Evolutionary conservation across 495 filamentous ascomycete genomes (phyloP), one percentile per base, ranked within the genome.

Genomic region (Echria macrotheca): DNA sequence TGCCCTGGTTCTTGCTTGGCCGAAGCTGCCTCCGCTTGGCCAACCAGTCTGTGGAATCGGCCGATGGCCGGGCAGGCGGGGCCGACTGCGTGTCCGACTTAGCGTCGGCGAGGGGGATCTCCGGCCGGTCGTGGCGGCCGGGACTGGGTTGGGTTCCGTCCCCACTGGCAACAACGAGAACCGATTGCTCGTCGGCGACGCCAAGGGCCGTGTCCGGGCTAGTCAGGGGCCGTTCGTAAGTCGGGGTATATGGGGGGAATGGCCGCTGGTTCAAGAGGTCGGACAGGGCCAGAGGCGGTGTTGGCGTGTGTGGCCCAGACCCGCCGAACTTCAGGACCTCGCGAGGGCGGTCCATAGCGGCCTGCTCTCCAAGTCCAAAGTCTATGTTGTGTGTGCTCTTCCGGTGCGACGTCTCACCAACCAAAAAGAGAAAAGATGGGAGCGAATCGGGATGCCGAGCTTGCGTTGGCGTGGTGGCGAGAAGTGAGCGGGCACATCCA

Each of bases 1-100:
- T 63, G 22, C 58, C 58, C 22, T 56, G 49, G 22, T 61, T 58
- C 25, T 37, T 48, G 15, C 60, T 53, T 4, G 62, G 62, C 18
- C 57, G 50, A 4, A 65, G 53, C 40, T 65, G 62, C 1, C 40
- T 45, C 17, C 62, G 50, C 0, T 49, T 61, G 3, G 55, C 44
- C 6, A 54, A 48, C 62, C 62, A 65, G 53, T 65, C 52, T 12
- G 37, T 21, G 10, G 23, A 18, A 12, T 29, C n/a, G 7, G 44
- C 14, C 11, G 48, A 24, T 1, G 47, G 18, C 11, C n/a, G n/a
- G n/a, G 29, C 44, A 12, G 47, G 44, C 4, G 49, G 10, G 4
- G 21, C 33, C 3, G 36, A 18, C 32, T 35, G 36, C 31, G 29
- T 23, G 17, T 50, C 25, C 21, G 24, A 24, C 14, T 29, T 32